Base-by-base conservation (phyloP, 352 stramenopile genomes). In the Phytophthora macrochlamydospora region DNA sequence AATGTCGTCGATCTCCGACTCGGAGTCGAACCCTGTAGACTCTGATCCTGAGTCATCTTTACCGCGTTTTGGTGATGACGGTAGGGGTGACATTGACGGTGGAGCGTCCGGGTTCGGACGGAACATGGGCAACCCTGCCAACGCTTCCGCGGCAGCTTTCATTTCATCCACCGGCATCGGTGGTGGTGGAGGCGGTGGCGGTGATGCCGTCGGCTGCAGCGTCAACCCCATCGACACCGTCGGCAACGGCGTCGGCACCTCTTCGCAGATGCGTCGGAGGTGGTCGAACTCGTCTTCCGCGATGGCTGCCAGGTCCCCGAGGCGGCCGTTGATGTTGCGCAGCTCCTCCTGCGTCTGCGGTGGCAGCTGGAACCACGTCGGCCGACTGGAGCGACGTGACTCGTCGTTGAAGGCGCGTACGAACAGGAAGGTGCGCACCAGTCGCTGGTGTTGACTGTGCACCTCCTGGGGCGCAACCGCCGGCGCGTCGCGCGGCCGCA, bases 41-140 rank as follows among this genome's bases (percentile, higher is more conserved):
- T 40, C 35, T 40, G 18, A 24, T 24, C 18, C 18, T 24, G 18
- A 24, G 40, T 13, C 43, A 24, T 28, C 43, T 55, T 53, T 18
- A 44, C 54, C 35, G 24, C 29, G 5, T 4, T 33, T 14, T 18
- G 57, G 52, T 35, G 59, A 62, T 45, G 63, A 63, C 40, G 62
- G 61, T 28, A 42, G 51, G 28, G 61, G 56, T 7, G 64, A 70
- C 52, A 69, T 35, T 2, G 35, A 63, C 6, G 63, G 56, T 24
- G 31, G 53, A 13, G 40, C 18, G 24, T 59, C 45, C 2, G 60
- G 44, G 6, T 29, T 58, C 11, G 59, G 18, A 4, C 56, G 48
- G 42, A 77, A 67, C 54, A 73, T 80, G 1, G 72, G 72, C 31
- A 80, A 49, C 7, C 72, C 72, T 5, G 72, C 72, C 32, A 80